Base-by-base conservation (phyloP, 2,329 filamentous ascomycete species). In the Sclerotinia subarctica region DNA sequence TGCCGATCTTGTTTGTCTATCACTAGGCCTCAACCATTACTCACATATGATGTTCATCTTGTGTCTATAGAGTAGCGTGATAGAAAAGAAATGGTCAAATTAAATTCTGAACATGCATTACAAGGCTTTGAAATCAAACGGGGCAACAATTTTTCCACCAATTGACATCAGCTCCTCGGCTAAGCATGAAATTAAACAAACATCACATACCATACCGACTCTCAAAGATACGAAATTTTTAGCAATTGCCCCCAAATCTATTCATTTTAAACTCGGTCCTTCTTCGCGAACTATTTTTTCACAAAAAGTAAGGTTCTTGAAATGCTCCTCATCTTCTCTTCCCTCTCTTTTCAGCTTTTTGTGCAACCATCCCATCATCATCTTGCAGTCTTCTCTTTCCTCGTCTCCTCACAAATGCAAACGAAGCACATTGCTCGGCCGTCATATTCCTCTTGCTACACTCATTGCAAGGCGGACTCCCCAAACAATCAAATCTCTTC, bases 401-500 rank as follows among this genome's bases (percentile, higher is more conserved):
- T 21, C 51, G 32, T 52, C 60, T 29, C 15, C 53, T 64, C 5
- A 56, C 38, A 1, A 29, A n/a, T n/a, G 29, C 52, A 32, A 35
- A 65, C 11, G 49, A 38, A 29, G 49, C 26, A 49, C 60, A 68
- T 32, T 57, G 29, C 29, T 68, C 59, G 5, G 49, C 52, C 21
- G 60, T 64, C 49, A 49, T 65, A 21, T 56, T 42, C 21, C 66
- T 49, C 60, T 57, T 65, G 21, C 52, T 57, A 21, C 66, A 68
- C 51, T 65, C 60, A 17, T 56, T 68, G 52, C 66, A 68, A 49
- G 51, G 62, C 29, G 66, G 51, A 17, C 24, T 51, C 49, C 66
- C 59, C 32, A 68, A 44, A 26, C 60, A 68, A 65, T 47, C 59
- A 42, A 56, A 64, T 35, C 51, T 68, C 52, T 68, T 63, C 32